Conservation (phyloP, 169 alveolate species). For the Babesia sp. region DNA sequence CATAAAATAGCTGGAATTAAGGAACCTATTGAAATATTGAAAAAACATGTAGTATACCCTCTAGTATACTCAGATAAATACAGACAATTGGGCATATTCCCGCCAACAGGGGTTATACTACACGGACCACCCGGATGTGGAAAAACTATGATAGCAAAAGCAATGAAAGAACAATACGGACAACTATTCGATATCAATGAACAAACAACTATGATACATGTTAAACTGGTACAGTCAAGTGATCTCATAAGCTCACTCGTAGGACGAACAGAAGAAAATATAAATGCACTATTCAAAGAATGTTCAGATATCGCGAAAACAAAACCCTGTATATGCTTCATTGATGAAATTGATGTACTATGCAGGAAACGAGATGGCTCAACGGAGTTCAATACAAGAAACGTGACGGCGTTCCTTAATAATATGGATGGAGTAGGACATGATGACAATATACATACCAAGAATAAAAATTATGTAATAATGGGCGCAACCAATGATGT, state of each 20-base stretch:
- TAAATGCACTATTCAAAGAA: conserved; percentile 31
- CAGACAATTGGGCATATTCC: conserved; percentile 81
- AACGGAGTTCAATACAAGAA: conserved; percentile 9
- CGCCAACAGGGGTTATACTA: conserved; percentile 95
- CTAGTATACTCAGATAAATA: conserved; percentile 29
- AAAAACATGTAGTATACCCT: conserved; percentile 47
- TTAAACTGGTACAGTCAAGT: conserved; percentile 49
- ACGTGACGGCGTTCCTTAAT: conserved; percentile 46
- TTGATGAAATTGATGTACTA: conserved; percentile 78
- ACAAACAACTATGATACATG: not conserved
- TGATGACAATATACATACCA: not conserved
- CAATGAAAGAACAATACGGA: conserved; percentile 15
- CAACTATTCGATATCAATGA: conserved; percentile 22
- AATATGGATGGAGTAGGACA: conserved; percentile 50
- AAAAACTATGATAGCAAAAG: conserved; percentile 56
- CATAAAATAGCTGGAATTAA: conserved; percentile 35
- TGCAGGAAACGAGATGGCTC: conserved; percentile 67
- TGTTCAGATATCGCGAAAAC: conserved; percentile 20
- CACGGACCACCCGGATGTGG: conserved; percentile 99
- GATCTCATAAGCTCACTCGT: conserved; percentile 33
- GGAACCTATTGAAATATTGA: conserved; percentile 25
- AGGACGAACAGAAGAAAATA: conserved; percentile 51
- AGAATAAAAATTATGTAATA: conserved; percentile 66
- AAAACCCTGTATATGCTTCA: conserved; percentile 61
- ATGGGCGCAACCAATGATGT: conserved; percentile 92